These are phyloP conservation scores for Fusarium redolens DNA, from an alignment of 2,329 filamentous ascomycete species.

Conservation along the genomic window DNA sequence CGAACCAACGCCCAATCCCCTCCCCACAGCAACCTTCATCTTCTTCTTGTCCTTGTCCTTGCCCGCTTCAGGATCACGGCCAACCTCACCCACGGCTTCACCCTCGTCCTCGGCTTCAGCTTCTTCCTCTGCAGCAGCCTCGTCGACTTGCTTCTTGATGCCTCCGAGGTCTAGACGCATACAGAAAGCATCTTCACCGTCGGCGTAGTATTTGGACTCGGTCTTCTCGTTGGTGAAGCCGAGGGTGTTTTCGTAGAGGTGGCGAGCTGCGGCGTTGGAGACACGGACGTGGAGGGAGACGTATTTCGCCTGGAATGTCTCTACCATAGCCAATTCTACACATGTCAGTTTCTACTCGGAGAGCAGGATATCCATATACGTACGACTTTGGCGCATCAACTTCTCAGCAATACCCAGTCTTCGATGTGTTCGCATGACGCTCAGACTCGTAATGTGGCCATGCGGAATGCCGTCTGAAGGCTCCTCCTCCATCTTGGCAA, in stretches of 20 bases:
- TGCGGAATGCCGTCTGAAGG: conserved; percentile 90
- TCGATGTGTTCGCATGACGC: conserved; percentile 95
- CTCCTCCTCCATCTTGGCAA: conserved; percentile 99
- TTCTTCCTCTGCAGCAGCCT: conserved; percentile 55
- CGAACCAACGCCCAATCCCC: conserved; percentile 81
- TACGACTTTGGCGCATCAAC: conserved; percentile 95
- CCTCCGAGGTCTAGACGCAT: conserved; percentile 88
- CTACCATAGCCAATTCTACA: conserved; percentile 92
- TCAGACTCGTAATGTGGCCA: conserved; percentile 94
- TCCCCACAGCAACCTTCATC: conserved; percentile 87
- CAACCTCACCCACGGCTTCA: conserved; percentile 75
- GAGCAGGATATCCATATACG: conserved; percentile 49
- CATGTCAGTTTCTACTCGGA: background rate
- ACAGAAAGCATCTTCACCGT: conserved; percentile 94
- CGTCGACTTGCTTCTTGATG: conserved; percentile 62
- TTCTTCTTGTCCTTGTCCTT: conserved; percentile 56
- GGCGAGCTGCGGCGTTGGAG: conserved; percentile 90
- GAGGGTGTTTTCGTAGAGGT: conserved; percentile 91
- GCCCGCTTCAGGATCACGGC: conserved; percentile 57
- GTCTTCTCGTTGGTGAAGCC: conserved; percentile 89
- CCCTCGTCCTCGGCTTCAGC: conserved; percentile 69
- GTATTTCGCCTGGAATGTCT: conserved; percentile 90
- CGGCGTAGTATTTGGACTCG: conserved; percentile 93
- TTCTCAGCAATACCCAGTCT: conserved; percentile 94
- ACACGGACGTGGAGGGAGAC: conserved; percentile 96